Percentiles rank a stretch among this genome's conserved stretches.
These are phyloP conservation scores for Pseudonectria buxi DNA, from an alignment of 2,329 filamentous ascomycete genomes.

Conservation along the genomic window DNA sequence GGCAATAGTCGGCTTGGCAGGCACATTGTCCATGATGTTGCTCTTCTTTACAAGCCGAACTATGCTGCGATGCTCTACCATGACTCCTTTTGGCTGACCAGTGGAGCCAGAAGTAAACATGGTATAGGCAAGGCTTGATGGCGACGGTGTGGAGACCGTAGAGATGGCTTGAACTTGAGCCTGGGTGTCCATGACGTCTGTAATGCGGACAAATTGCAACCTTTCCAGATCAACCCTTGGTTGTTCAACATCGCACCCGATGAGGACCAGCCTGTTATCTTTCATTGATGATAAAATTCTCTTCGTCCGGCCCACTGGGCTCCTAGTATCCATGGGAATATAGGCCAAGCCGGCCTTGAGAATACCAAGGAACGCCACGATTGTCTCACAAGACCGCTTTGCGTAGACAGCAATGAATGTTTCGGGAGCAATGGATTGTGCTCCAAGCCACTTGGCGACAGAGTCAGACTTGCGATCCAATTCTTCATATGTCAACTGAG, in stretches of 20 bases:
- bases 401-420: slow-evolving; percentile 14
- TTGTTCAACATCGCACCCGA: slow-evolving; percentile 2
- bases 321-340: slow-evolving; percentile 16
- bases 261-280: slow-evolving; percentile 8
- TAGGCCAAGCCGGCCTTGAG: slow-evolving; percentile 21
- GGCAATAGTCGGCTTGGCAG: background rate
- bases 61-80: slow-evolving; percentile 8
- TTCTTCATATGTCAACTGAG: slow-evolving; percentile 12
- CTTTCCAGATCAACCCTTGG: slow-evolving; percentile 1
- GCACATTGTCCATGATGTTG: background rate
- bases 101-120: slow-evolving; percentile 20
- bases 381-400: slow-evolving; percentile 12
- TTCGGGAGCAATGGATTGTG: slow-evolving; percentile 5
- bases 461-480: slow-evolving; percentile 12
- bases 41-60: slow-evolving; percentile 1
- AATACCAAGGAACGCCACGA: slow-evolving; percentile 17
- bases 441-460: slow-evolving; percentile 10
- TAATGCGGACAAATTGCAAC: slow-evolving; percentile 8
- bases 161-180: background rate
- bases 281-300: slow-evolving; percentile 9
- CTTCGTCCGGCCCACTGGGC: slow-evolving; percentile 10
- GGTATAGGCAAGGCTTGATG: slow-evolving; percentile 12
- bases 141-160: background rate
- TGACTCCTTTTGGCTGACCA: slow-evolving; percentile 16
- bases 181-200: slow-evolving; percentile 1